A percentile compares a stretch with the other conserved stretches of the same genome.
Conservation (phyloP, 352 stramenopile species). For the Peronospora destructor region DNA sequence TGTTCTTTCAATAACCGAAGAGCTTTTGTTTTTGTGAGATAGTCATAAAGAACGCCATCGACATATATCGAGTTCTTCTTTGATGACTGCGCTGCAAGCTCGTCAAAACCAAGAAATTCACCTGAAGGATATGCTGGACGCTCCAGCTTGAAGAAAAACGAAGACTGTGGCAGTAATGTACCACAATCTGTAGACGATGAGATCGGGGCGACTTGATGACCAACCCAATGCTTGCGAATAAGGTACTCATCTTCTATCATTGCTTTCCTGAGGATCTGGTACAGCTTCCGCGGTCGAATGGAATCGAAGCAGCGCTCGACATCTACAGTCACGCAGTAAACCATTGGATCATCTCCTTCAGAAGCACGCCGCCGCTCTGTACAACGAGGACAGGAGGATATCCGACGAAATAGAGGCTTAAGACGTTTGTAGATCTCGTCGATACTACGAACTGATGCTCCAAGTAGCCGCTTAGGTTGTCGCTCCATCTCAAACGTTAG, state of each 20-base stretch:
- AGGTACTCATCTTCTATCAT: slow-evolving; percentile 69
- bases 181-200: slow-evolving; percentile 7
- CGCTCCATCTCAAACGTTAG: slow-evolving; percentile 57
- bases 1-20: slow-evolving; percentile 59
- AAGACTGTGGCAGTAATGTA: slow-evolving; percentile 5
- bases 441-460: slow-evolving; percentile 52
- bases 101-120: slow-evolving; percentile 45
- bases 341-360: slow-evolving; percentile 4
- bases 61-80: slow-evolving; percentile 53
- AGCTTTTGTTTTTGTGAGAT: slow-evolving; percentile 43
- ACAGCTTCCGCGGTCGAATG: slow-evolving; percentile 57
- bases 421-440: slow-evolving; percentile 60
- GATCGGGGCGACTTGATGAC: slow-evolving; percentile 31
- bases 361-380: slow-evolving; percentile 9
- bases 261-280: slow-evolving; percentile 55
- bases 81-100: slow-evolving; percentile 33
- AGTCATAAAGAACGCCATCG: slow-evolving; percentile 76
- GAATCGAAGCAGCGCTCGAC: slow-evolving; percentile 82
- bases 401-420: slow-evolving; percentile 34
- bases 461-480: slow-evolving; percentile 42
- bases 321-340: slow-evolving; percentile 66
- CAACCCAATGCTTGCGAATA: slow-evolving; percentile 70
- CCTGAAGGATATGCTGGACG: slow-evolving; percentile 47
- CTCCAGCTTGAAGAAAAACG: slow-evolving; percentile 58
- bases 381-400: slow-evolving; percentile 31